Base-by-base conservation (phyloP, 352 stramenopile species). In the Pythium diclinum region DNA sequence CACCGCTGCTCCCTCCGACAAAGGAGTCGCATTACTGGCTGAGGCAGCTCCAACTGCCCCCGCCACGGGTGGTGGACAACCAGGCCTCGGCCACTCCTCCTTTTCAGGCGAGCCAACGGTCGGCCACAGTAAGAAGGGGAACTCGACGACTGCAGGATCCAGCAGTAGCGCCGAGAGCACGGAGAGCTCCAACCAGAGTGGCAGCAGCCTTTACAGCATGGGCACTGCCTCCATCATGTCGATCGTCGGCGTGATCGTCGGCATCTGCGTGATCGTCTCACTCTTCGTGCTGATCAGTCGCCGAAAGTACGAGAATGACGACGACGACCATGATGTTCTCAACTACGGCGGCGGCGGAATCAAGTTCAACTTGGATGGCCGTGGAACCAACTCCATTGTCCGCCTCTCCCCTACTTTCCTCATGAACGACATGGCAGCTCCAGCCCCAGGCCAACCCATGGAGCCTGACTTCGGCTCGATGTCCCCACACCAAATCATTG, bases 191-290 rank as follows among this genome's bases (percentile, higher is more conserved):
- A 71, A 77, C 70, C n/a, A 65, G 32, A 83, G 75, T 9, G 74
- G 72, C 14, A 79, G 72, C 25, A 75, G 66, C 1, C 76, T 72
- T 8, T 89, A 88, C 72, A 85, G 67, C 51, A 69, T 92, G 56
- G 80, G 73, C 21, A 75, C 78, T 34, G 71, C 69, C 6, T 91
- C 83, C 28, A 90, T 92, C 65, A 51, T 89, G 56, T 87, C 79
- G 21, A 87, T 92, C 57, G 73, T 89, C 48, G 81, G 83, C 16
- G 83, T 92, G 21, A 56, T 92, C 16, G 75, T 75, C n/a, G 78
- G 81, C 25, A 85, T 92, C 34, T 66, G 69, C 38, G 78, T 77
- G 9, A 75, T 89, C 40, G 47, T 89, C 8, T 52, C 74, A 19
- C 58, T 91, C 19, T 89, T 91, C 38, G 78, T 81, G 13, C 59